Evolutionary conservation across 768 basidiomycete genomes (phyloP).

Genomic region (Hypholoma fasciculare): DNA sequence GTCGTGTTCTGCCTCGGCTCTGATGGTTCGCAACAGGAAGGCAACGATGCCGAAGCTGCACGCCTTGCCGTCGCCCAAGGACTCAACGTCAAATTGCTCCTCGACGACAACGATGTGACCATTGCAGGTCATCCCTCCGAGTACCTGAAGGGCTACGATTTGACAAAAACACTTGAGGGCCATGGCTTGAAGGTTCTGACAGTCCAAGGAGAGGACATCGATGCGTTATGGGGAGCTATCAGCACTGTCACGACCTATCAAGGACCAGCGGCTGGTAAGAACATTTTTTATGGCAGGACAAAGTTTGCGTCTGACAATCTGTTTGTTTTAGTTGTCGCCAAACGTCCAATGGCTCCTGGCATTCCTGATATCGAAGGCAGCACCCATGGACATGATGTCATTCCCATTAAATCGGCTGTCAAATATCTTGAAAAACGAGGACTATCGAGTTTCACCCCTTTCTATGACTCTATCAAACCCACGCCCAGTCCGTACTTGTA

Average conservation of each 20-base stretch:
- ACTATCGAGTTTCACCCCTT: conserved; percentile 49
- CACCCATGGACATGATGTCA: conserved; percentile 82
- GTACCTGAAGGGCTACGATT: conserved; percentile 78
- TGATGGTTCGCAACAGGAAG: conserved; percentile 90
- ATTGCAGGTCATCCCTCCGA: conserved; percentile 90
- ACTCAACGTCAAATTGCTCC: conserved; percentile 82
- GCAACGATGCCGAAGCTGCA: conserved; percentile 89
- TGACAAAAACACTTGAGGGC: conserved; percentile 72
- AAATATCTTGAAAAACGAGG: conserved; percentile 71
- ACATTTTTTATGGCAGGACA: not conserved
- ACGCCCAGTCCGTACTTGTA: conserved; percentile 55
- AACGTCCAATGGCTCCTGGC: conserved; percentile 69
- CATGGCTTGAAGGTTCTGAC: conserved; percentile 79
- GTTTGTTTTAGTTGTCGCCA: conserved; percentile 54
- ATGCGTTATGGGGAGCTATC: conserved; percentile 72
- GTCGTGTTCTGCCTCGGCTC: conserved; percentile 83
- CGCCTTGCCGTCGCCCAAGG: conserved; percentile 81
- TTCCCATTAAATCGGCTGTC: conserved; percentile 78
- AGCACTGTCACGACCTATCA: conserved; percentile 51
- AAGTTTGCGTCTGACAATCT: not conserved
- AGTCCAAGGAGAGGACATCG: conserved; percentile 78
- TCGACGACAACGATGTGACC: conserved; percentile 91
- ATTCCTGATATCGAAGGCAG: conserved; percentile 78
- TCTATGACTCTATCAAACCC: conserved; percentile 70
- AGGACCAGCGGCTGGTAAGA: conserved; percentile 79